These are phyloP conservation scores for Juglanconis oblonga DNA, from an alignment of 2,329 filamentous ascomycete species.

Conservation along the genomic window DNA sequence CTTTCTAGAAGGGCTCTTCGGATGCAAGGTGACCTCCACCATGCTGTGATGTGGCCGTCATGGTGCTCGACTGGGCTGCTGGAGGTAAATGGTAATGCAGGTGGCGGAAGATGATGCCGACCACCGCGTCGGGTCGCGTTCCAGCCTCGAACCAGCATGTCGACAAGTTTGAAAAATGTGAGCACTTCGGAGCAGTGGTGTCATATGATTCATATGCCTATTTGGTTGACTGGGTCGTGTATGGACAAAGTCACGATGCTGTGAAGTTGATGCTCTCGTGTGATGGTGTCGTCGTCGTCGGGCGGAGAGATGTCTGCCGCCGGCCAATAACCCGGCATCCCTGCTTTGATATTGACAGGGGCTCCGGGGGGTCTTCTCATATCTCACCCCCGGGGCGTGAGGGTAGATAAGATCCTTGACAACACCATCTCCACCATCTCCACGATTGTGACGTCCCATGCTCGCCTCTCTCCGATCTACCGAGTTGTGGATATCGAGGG, in stretches of 20 bases:
- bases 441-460: not conserved
- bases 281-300: not conserved
- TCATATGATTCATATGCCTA: too few species aligned
- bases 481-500: constrained; percentile 3
- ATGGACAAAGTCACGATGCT: too few species aligned
- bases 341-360: constrained; percentile 2
- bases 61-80: too few species aligned
- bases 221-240: too few species aligned
- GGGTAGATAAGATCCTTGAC: not conserved
- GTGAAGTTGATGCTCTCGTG: not conserved
- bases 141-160: too few species aligned
- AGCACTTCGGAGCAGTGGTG: too few species aligned
- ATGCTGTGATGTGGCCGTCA: too few species aligned
- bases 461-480: not conserved
- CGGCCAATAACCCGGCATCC: not conserved
- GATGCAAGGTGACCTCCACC: too few species aligned
- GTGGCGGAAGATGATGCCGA: too few species aligned
- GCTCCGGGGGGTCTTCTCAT: not conserved
- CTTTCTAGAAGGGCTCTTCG: not conserved
- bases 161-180: too few species aligned
- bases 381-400: not conserved
- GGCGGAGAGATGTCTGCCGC: not conserved
- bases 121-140: too few species aligned
- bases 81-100: too few species aligned
- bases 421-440: not conserved